These are phyloP conservation scores for Albugo candida DNA, from an alignment of 352 stramenopile genomes.

Conservation along the genomic window DNA sequence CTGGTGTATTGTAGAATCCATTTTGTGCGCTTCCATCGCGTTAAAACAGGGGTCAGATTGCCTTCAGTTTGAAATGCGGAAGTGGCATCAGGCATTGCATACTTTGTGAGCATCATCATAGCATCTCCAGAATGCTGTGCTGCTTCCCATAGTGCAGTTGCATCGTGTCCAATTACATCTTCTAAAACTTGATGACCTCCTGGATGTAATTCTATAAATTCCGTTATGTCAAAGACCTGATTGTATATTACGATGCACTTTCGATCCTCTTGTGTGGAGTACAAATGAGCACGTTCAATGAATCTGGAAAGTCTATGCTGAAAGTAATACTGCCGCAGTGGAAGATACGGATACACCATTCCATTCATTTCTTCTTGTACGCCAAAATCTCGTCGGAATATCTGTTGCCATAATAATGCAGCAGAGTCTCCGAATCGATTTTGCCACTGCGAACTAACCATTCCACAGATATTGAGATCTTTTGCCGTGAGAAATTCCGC, in stretches of 20 bases:
- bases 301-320: conserved; percentile 37
- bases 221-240: conserved; percentile 44
- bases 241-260: conserved; percentile 43
- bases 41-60: conserved; percentile 17
- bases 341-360: conserved; percentile 26
- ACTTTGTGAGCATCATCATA: conserved; percentile 39
- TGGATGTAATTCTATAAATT: conserved; percentile 43
- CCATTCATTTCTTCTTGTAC: conserved; percentile 28
- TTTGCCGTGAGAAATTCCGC: conserved; percentile 18
- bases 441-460: conserved; percentile 25
- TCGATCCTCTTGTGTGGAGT: conserved; percentile 16
- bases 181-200: conserved; percentile 49
- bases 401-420: conserved; percentile 22
- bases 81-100: conserved; percentile 20
- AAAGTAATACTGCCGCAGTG: conserved; percentile 55
- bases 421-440: conserved; percentile 13
- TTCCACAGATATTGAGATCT: conserved; percentile 20
- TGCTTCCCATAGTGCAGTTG: conserved; percentile 42
- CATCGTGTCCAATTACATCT: conserved; percentile 47
- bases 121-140: conserved; percentile 46
- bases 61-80: conserved; percentile 5
- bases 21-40: conserved; percentile 20
- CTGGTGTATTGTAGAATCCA: no score
- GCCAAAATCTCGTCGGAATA: conserved; percentile 34
- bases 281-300: conserved; percentile 34